A percentile compares a stretch with the other conserved stretches of the same genome.
Evolutionary conservation across 176 grass and related monocot species (phyloP).

Genomic region (Cenchrus fungigraminus): DNA sequence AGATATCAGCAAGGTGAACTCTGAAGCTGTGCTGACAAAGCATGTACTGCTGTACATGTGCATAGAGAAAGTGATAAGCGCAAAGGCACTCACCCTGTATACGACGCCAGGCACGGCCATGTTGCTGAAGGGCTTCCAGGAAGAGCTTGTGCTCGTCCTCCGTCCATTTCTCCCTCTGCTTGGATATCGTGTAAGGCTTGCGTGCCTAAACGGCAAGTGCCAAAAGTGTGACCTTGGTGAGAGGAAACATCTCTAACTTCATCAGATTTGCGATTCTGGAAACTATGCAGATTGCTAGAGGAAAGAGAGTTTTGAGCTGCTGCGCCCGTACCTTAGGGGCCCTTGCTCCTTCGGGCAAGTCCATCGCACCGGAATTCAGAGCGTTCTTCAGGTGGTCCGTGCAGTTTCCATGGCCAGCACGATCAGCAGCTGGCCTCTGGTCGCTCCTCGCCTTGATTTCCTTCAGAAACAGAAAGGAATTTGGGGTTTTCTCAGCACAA

Average conservation of each 20-base stretch:
- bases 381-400: constrained; percentile 19
- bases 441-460: constrained; percentile 22
- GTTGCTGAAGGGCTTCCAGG: constrained; percentile 74
- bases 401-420: not conserved
- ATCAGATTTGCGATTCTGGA: not conserved
- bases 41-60: not conserved
- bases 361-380: not conserved
- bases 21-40: not conserved
- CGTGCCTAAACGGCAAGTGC: constrained; percentile 54
- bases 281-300: not conserved
- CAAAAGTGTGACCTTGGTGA: constrained; percentile 7
- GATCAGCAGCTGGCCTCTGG: not conserved
- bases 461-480: not conserved
- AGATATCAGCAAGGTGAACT: not conserved
- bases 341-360: constrained; percentile 40
- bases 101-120: constrained; percentile 83
- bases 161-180: constrained; percentile 93
- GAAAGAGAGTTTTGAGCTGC: not conserved
- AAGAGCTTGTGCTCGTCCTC: constrained; percentile 90
- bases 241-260: constrained; percentile 11
- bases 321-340: constrained; percentile 58
- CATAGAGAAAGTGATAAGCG: not conserved
- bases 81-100: constrained; percentile 63
- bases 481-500: not conserved
- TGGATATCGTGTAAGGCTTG: constrained; percentile 93